phyloP scores from a whole-genome alignment of 352 stramenopile species.

The Phytophthora pluvialis region DNA sequence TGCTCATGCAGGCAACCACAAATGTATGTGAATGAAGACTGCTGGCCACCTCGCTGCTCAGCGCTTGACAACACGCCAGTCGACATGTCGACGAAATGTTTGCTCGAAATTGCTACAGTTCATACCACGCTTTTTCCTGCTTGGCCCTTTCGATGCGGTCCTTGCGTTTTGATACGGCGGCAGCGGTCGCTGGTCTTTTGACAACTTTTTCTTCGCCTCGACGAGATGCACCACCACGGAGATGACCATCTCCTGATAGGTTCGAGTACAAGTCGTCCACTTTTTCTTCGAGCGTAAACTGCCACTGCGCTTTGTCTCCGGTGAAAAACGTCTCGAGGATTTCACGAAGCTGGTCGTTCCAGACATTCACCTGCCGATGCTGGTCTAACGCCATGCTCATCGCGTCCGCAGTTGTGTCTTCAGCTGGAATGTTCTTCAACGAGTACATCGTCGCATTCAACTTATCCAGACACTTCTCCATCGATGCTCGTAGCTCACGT shows the following conservation, averaged over 20 bases:
- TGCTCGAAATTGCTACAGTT: constrained; percentile 13
- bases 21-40: neutral
- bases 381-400: constrained; percentile 21
- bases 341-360: constrained; percentile 29
- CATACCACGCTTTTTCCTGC: constrained; percentile 33
- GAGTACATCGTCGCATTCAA: constrained; percentile 14
- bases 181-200: constrained; percentile 21
- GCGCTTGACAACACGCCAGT: neutral
- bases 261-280: constrained; percentile 23
- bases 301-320: constrained; percentile 25
- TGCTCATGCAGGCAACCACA: constrained; percentile 25
- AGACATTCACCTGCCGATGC: constrained; percentile 13
- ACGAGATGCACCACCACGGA: neutral
- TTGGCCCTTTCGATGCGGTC: constrained; percentile 38
- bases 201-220: constrained; percentile 6
- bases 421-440: constrained; percentile 7
- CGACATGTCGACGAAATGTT: neutral
- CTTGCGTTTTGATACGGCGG: constrained; percentile 33
- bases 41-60: too few species aligned
- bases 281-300: constrained; percentile 19
- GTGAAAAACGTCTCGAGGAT: constrained; percentile 35
- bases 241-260: constrained; percentile 4
- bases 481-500: constrained; percentile 14
- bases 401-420: constrained; percentile 8
- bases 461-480: constrained; percentile 26